Base-by-base conservation (phyloP, 257 asterid genomes). In the Echites panduratus region DNA sequence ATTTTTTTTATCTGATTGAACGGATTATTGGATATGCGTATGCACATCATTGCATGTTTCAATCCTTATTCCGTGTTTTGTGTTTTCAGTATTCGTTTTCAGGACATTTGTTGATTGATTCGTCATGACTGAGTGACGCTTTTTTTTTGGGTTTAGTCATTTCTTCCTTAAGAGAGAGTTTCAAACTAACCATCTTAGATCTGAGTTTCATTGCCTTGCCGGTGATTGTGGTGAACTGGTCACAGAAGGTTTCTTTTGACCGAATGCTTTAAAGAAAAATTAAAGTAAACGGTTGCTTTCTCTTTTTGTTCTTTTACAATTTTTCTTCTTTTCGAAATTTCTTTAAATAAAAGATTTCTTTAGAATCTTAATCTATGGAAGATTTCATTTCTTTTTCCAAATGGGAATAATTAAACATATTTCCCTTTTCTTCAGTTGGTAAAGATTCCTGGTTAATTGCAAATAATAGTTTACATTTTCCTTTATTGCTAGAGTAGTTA, bases 111-210 rank as follows among this genome's bases (percentile, higher is more conserved):
- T 63, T 20, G 54, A 13, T 74, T 74, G 45, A 53, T 66, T 54
- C 48, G 70, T 50, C 38, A 52, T 41, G 71, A 66, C 19, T 66
- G 50, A 10, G 77, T 57, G 71, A 50, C 52, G 62, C 70, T 24
- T 66, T 32, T 32, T 32, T 32, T 32, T 32, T 32, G 38, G n/a
- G 67, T 57, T 72, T 75, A 70, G 68, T 71, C 41, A 65, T 41
- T 41, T 74, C 27, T 20, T 66, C 72, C 69, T 78, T 43, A 16
- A 47, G 80, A 70, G 75, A 58, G 75, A 73, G 83, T 75, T 50
- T 44, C 35, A 22, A 9, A 78, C 71, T 72, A 75, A 49, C 73
- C 83, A 82, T 81, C 84, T 81, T 75, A 79, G 82, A 91, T 87
- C 94, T 81, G 82, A 84, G 80, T 75, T 81, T 73, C 53, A 65